Conservation (phyloP, 208 protist genomes). For the Trypanosoma cruzi region DNA sequence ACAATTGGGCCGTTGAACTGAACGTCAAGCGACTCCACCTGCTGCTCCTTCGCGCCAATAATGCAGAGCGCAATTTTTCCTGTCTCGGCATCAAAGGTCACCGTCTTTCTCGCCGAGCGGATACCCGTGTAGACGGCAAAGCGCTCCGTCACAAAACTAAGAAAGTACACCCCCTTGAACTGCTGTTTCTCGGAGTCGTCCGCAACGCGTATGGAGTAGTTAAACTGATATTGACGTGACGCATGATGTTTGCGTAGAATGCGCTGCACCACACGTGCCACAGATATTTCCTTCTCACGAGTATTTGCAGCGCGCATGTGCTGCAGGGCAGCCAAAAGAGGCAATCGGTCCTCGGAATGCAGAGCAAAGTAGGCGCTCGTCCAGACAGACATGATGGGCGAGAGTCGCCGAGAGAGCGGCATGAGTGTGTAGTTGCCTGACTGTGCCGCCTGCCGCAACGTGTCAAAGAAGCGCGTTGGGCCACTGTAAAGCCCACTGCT, state of each 20-base stretch:
- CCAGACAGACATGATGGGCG: constrained; percentile 62
- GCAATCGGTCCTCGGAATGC: constrained; percentile 71
- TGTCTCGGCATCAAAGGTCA: constrained; percentile 57
- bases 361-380: constrained; percentile 64
- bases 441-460: constrained; percentile 38
- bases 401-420: constrained; percentile 70
- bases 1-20: constrained; percentile 50
- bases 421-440: constrained; percentile 56
- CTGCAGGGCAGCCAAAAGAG: constrained; percentile 56
- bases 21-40: constrained; percentile 19
- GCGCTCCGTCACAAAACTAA: constrained; percentile 42
- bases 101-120: constrained; percentile 70
- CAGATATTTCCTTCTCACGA: constrained; percentile 38
- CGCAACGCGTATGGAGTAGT: constrained; percentile 67
- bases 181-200: constrained; percentile 53
- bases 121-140: constrained; percentile 68
- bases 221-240: constrained; percentile 56
- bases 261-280: constrained; percentile 49
- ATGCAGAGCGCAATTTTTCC: constrained; percentile 47
- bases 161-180: constrained; percentile 72
- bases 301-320: constrained; percentile 45
- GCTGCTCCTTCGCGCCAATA: constrained; percentile 15
- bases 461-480: constrained; percentile 43
- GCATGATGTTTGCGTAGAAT: constrained; percentile 63
- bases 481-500: constrained; percentile 75